Percentiles rank a stretch among this genome's conserved stretches.
Conservation (phyloP, 1,284 basidiomycete species). For the Leccinum solheimii region DNA sequence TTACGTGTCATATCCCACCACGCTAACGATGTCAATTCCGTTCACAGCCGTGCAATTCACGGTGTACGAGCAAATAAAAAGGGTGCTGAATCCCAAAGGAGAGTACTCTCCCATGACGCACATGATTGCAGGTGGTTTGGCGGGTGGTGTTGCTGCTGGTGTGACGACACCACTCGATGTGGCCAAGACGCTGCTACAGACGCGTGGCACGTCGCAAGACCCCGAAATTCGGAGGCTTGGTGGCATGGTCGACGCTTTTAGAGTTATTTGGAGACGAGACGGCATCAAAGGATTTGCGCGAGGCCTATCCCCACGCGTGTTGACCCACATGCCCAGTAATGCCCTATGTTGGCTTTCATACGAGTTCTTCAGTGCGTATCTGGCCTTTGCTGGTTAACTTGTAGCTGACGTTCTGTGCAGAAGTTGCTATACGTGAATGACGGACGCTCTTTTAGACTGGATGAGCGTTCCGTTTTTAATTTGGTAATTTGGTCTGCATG, state of each 20-base stretch:
- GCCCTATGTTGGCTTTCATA: conserved; percentile 98
- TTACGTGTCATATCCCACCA: conserved; percentile 99
- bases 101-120: conserved; percentile 92
- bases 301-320: conserved; percentile 87
- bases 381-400: not conserved
- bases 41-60: conserved; percentile 99
- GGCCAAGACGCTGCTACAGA: conserved; percentile 97
- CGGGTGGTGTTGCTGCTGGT: conserved; percentile 93
- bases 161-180: conserved; percentile 98
- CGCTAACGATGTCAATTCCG: conserved; percentile 94
- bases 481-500: conserved; percentile 7
- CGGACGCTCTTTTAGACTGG: conserved; percentile 13
- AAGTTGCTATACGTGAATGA: conserved; percentile 63
- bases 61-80: conserved; percentile 94
- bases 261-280: conserved; percentile 85
- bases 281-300: conserved; percentile 85
- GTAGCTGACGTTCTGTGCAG: conserved; percentile 40
- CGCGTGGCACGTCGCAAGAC: conserved; percentile 83
- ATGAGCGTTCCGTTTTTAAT: conserved; percentile 7
- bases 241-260: conserved; percentile 88
- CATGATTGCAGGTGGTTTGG: conserved; percentile 87
- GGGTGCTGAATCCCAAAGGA: conserved; percentile 81
- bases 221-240: conserved; percentile 79
- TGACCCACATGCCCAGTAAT: conserved; percentile 97
- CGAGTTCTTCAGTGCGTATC: conserved; percentile 89